Evolutionary conservation across 1,284 basidiomycete species (phyloP).

Genomic region (Ustilago xerochloae): DNA sequence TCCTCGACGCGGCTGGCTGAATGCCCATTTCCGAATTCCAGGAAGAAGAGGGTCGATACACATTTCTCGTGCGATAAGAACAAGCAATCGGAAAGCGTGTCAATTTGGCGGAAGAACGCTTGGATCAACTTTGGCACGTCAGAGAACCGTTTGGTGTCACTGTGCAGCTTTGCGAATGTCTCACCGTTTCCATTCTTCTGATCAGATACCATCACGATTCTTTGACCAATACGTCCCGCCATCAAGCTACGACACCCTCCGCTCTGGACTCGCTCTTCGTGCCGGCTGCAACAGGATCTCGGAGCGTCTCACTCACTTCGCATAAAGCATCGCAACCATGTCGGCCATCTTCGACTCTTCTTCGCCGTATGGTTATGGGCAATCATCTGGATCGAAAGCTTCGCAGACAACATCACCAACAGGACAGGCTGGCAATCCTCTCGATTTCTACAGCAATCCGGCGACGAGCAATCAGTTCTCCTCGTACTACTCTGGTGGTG

Average conservation of each 20-base stretch:
- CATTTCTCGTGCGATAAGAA: slow-evolving; percentile 15
- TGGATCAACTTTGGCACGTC: slow-evolving; percentile 19
- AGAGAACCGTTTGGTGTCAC: background rate
- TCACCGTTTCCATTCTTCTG: too few relatives aligned
- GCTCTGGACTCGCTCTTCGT: background rate
- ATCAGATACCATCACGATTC: too few relatives aligned
- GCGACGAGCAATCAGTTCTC: slow-evolving; percentile 28
- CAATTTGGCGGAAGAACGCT: slow-evolving; percentile 8
- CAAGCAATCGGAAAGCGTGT: background rate
- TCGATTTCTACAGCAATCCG: slow-evolving; percentile 46
- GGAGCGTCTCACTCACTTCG: background rate
- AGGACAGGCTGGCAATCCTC: slow-evolving; percentile 29
- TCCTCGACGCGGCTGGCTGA: background rate
- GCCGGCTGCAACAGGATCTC: background rate
- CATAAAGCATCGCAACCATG: slow-evolving; percentile 14
- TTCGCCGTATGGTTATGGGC: slow-evolving; percentile 49
- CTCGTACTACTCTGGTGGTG: slow-evolving; percentile 39
- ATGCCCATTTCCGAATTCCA: background rate
- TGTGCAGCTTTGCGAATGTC: background rate
- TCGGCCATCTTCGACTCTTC: slow-evolving; percentile 55
- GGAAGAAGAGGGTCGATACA: slow-evolving; percentile 7
- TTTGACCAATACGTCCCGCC: too few relatives aligned
- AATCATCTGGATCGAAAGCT: slow-evolving; percentile 33
- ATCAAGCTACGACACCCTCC: background rate
- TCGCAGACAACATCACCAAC: slow-evolving; percentile 30